Evolutionary conservation across 164 flowering plant genomes (phyloP).

Genomic region (Aristolochia contorta): DNA sequence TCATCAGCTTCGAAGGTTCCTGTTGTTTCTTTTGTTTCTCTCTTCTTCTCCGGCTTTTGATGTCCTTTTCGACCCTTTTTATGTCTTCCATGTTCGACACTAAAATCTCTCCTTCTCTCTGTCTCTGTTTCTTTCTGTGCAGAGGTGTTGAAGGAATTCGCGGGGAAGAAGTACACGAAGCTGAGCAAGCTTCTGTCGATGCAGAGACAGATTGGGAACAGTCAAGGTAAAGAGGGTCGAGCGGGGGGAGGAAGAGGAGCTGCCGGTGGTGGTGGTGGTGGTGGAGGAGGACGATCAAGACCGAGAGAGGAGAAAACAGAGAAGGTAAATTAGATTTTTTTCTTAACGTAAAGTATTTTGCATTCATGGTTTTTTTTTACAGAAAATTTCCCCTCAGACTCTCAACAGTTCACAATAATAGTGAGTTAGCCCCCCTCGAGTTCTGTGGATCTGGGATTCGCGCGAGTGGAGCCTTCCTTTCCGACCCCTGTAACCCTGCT

Average conservation of each 20-base stretch:
- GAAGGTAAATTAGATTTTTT: slow-evolving; percentile 1
- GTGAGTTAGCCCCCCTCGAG: background rate
- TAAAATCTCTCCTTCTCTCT: background rate
- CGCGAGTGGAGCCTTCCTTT: background rate
- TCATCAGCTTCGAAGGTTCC: slow-evolving; percentile 66
- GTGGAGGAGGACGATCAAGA: slow-evolving; percentile 8
- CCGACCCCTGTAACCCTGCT: background rate
- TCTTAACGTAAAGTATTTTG: background rate
- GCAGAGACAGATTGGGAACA: slow-evolving; percentile 22
- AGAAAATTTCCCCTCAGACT: background rate
- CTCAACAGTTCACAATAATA: background rate
- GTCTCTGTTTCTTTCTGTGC: slow-evolving; percentile 3
- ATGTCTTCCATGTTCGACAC: background rate
- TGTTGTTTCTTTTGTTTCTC: too few relatives aligned
- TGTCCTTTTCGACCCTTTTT: background rate
- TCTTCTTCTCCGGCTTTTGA: background rate
- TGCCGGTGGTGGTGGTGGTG: background rate
- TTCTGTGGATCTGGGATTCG: background rate
- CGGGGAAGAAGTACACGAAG: slow-evolving; percentile 53
- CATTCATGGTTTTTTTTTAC: background rate
- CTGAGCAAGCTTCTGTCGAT: slow-evolving; percentile 33
- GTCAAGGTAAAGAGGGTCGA: slow-evolving; percentile 15
- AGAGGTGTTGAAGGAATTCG: slow-evolving; percentile 78
- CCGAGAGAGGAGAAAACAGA: slow-evolving; percentile 6
- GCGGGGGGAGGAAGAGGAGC: slow-evolving; percentile 9